phyloP scores from a whole-genome alignment of 176 grass and related monocot species.

The Tillandsia leiboldiana region DNA sequence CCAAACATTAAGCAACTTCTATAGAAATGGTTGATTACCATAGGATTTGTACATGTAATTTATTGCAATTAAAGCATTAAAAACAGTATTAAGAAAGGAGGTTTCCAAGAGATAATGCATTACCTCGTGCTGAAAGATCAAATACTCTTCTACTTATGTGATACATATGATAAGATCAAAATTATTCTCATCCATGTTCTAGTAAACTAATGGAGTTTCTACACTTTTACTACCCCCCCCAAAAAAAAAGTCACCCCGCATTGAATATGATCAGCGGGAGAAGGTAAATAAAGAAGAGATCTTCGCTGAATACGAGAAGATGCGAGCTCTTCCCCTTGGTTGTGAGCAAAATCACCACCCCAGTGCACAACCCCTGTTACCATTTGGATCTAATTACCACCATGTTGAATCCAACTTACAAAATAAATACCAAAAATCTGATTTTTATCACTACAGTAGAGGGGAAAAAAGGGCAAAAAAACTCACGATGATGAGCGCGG shows the following conservation, averaged over 20 bases:
- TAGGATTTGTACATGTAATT: not conserved
- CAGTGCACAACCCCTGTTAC: constrained; percentile 70
- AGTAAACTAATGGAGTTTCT: not conserved
- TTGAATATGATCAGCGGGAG: constrained; percentile 98
- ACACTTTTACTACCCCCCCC: no score
- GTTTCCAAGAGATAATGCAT: not conserved
- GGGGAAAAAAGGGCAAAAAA: not conserved
- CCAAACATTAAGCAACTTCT: not conserved
- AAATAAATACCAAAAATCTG: not conserved
- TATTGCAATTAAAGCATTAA: not conserved
- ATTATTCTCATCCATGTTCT: not conserved
- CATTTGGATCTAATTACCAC: not conserved
- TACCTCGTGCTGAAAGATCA: not conserved
- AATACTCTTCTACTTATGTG: not conserved
- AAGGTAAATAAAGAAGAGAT: constrained; percentile 99
- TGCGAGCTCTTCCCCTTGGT: constrained; percentile 89
- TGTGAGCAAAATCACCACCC: constrained; percentile 73
- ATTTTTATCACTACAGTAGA: not conserved
- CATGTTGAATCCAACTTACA: not conserved
- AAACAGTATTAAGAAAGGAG: not conserved
- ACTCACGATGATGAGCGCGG: constrained; percentile 72
- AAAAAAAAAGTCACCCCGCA: constrained; percentile 44
- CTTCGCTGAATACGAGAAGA: constrained; percentile 92
- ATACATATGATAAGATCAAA: not conserved
- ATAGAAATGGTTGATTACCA: not conserved